phyloP scores from a whole-genome alignment of 2,329 filamentous ascomycete genomes.

The Fusarium albidum region DNA sequence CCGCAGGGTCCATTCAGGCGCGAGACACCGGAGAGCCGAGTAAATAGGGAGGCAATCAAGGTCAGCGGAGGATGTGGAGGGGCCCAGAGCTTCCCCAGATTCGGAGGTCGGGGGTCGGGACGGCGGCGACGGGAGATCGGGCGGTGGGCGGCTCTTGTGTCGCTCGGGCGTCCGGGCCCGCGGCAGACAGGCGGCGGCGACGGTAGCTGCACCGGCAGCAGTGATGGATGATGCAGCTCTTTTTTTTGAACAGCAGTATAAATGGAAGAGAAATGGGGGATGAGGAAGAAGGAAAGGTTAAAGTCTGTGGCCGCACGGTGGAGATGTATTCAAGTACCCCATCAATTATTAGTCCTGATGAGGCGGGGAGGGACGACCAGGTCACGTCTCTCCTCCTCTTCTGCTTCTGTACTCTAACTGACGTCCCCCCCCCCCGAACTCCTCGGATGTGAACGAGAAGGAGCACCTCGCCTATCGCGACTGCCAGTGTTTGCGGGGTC shows the following conservation, averaged over 20 bases:
- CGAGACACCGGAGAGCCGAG: constrained; percentile 28
- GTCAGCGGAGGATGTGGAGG: constrained; percentile 18
- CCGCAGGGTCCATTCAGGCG: constrained; percentile 41
- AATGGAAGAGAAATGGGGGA: not conserved
- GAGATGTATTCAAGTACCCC: constrained; percentile 21
- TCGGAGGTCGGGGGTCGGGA: constrained; percentile 34
- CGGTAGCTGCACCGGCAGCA: constrained; percentile 23
- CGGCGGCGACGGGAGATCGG: constrained; percentile 29
- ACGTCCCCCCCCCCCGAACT: constrained; percentile 6
- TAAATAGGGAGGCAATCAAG: constrained; percentile 17
- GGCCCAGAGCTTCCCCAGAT: constrained; percentile 8
- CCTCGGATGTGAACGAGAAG: constrained; percentile 3
- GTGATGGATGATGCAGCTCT: constrained; percentile 7
- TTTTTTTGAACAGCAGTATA: constrained; percentile 1
- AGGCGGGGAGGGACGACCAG: constrained; percentile 22
- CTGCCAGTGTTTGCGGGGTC: constrained; percentile 1
- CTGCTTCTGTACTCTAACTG: not conserved
- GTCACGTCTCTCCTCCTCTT: constrained; percentile 26
- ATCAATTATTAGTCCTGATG: too few species aligned
- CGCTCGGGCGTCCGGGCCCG: constrained; percentile 41
- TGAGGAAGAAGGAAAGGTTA: constrained; percentile 21
- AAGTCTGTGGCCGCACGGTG: constrained; percentile 25
- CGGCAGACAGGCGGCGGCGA: constrained; percentile 35
- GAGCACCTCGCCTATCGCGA: not conserved
- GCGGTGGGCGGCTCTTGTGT: constrained; percentile 33